Base-by-base conservation (phyloP, 352 stramenopile genomes). In the Thraustochytrium sp. region DNA sequence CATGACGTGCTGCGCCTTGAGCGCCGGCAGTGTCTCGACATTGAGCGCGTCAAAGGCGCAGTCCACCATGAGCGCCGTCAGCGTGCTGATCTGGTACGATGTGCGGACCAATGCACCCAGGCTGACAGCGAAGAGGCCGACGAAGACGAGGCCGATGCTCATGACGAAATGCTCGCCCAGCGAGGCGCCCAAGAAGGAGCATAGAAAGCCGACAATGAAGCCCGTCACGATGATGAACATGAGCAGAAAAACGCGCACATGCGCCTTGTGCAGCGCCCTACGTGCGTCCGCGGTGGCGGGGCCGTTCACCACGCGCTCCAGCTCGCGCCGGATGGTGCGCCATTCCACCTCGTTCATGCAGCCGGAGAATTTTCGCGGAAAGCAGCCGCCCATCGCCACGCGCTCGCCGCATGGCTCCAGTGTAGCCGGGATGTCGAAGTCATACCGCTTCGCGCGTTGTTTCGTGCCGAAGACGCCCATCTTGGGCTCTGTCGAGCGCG, bases 381-480 rank as follows among this genome's bases (percentile, higher is more conserved):
- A 72, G 40, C 59, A 26, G 1, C 36, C 59, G 18, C 26, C 8
- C 36, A 72, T 44, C 21, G 26, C 26, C 1, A 72, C 59, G 36
- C 59, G 59, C 16, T 72, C 40, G 13, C 59, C 59, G 40, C 59
- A 72, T 2, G 59, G 59, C 40, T 72, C 59, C 16, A 72, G 59
- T 18, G 5, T 72, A 4, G 59, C 42, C 9, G 59, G 59, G 11
- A 72, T 26, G 26, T 72, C 59, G 46, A 72, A 72, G n/a, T 72
- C 59, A 72, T 72, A 72, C n/a, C n/a, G n/a, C 9, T 72, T 72
- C 18, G 23, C 9, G 16, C 46, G 59, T 11, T 31, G 34, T 26
- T 72, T 72, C 11, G 23, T 72, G 59, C 59, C 59, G 46, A 72
- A 72, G 36, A 72, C 9, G 9, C 59, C 59, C 59, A 72, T 72